These are phyloP conservation scores for Trichoderma harzianum DNA, from an alignment of 2,329 filamentous ascomycete genomes.

Conservation along the genomic window DNA sequence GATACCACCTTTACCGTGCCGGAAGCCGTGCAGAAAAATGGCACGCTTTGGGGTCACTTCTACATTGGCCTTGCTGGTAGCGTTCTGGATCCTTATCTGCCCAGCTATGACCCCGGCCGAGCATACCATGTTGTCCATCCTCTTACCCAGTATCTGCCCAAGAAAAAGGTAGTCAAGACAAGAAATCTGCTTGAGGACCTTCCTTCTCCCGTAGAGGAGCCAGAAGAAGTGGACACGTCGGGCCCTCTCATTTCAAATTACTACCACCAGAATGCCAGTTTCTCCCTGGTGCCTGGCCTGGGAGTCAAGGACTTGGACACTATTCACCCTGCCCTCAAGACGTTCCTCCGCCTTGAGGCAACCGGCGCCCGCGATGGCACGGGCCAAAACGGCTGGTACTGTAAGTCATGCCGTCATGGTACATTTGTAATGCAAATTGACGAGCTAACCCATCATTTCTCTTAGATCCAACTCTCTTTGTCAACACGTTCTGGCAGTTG, in stretches of 20 bases:
- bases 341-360: slow-evolving; percentile 75
- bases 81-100: slow-evolving; percentile 69
- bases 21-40: slow-evolving; percentile 78
- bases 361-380: slow-evolving; percentile 77
- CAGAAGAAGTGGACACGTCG: slow-evolving; percentile 50
- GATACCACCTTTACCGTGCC: slow-evolving; percentile 78
- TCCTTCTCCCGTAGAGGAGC: slow-evolving; percentile 38
- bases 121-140: slow-evolving; percentile 84
- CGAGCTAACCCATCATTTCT: not conserved
- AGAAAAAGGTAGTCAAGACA: slow-evolving; percentile 86
- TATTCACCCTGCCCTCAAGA: slow-evolving; percentile 69
- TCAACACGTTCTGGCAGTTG: slow-evolving; percentile 98
- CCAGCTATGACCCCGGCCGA: slow-evolving; percentile 67
- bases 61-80: slow-evolving; percentile 76
- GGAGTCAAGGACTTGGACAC: slow-evolving; percentile 65
- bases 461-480: slow-evolving; percentile 73
- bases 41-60: slow-evolving; percentile 92
- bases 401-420: slow-evolving; percentile 32
- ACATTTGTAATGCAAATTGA: not conserved
- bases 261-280: slow-evolving; percentile 92
- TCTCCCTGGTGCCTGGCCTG: slow-evolving; percentile 79
- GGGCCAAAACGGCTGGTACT: slow-evolving; percentile 91
- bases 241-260: slow-evolving; percentile 76
- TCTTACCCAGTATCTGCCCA: slow-evolving; percentile 82
- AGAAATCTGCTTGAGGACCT: slow-evolving; percentile 73